Evolutionary conservation across 2,329 filamentous ascomycete species (phyloP).

Genomic region (Fusarium sublunatum): DNA sequence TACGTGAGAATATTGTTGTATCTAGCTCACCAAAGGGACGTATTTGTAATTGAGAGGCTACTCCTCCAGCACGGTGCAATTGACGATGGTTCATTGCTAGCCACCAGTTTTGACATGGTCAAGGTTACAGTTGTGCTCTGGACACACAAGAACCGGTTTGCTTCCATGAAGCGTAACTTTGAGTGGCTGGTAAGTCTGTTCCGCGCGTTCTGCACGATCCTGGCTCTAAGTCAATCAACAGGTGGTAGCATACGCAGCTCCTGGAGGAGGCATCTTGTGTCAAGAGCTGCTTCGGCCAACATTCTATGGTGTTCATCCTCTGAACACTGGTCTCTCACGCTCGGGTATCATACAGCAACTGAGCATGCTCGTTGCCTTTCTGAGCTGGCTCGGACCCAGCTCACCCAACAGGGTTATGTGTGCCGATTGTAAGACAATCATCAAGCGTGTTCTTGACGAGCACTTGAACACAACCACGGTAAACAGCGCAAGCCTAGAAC

Average conservation of each 20-base stretch:
- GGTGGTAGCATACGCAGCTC: conserved; percentile 63
- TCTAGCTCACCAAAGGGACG: conserved; percentile 64
- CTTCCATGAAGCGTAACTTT: conserved; percentile 56
- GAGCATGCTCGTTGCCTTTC: conserved; percentile 61
- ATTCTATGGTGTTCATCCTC: conserved; percentile 48
- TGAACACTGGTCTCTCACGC: conserved; percentile 53
- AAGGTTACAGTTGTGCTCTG: conserved; percentile 59
- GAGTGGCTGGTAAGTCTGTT: conserved; percentile 60
- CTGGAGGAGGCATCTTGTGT: conserved; percentile 62
- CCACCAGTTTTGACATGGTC: conserved; percentile 61
- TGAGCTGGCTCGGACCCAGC: conserved; percentile 61
- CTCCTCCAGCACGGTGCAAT: conserved; percentile 58
- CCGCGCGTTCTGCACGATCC: not conserved
- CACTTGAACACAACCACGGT: conserved; percentile 54
- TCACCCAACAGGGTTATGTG: conserved; percentile 62
- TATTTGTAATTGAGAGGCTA: conserved; percentile 69
- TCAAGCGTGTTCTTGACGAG: conserved; percentile 62
- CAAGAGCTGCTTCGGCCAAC: conserved; percentile 61
- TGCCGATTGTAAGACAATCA: conserved; percentile 57
- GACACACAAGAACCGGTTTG: conserved; percentile 60
- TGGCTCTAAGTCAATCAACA: conserved; percentile 30
- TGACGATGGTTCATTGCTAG: conserved; percentile 56
- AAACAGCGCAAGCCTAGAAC: conserved; percentile 27
- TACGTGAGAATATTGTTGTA: conserved; percentile 60
- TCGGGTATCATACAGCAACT: conserved; percentile 64